phyloP scores from a whole-genome alignment of 345 rosid species.

The Corchorus capsularis region DNA sequence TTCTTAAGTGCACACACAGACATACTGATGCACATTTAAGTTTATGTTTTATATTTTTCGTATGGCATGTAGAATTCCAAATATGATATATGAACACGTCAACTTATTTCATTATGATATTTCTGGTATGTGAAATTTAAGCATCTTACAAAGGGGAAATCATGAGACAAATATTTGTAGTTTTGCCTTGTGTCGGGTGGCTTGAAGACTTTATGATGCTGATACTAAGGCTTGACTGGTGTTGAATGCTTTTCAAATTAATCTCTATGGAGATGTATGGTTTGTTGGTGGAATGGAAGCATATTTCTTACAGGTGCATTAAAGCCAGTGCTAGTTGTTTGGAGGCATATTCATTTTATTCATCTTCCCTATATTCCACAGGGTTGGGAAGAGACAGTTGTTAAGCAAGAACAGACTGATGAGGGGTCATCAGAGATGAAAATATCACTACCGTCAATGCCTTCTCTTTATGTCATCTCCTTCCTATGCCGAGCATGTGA shows the following conservation, averaged over 20 bases:
- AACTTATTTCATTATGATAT: background rate
- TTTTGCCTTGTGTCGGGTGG: background rate
- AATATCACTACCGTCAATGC: constrained; percentile 91
- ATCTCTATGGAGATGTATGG: background rate
- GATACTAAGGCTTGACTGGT: background rate
- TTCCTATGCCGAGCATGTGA: constrained; percentile 94
- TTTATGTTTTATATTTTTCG: background rate
- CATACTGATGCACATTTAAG: background rate
- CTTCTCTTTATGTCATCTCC: constrained; percentile 88
- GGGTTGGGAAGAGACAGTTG: constrained; percentile 98
- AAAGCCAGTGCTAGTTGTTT: background rate
- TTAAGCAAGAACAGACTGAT: constrained; percentile 75
- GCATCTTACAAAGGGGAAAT: background rate
- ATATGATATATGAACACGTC: background rate
- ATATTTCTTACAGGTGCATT: background rate
- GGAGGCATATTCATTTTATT: constrained; percentile 10
- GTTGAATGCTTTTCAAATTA: background rate
- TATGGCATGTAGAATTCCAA: background rate
- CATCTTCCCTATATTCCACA: constrained; percentile 41
- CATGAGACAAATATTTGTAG: background rate
- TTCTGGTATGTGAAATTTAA: background rate
- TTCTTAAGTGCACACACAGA: background rate
- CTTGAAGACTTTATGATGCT: background rate
- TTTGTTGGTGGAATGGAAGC: constrained; percentile 7
- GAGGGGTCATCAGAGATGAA: constrained; percentile 77